Conservation (phyloP, 1,139 yeast species). For the Candida sp. region DNA sequence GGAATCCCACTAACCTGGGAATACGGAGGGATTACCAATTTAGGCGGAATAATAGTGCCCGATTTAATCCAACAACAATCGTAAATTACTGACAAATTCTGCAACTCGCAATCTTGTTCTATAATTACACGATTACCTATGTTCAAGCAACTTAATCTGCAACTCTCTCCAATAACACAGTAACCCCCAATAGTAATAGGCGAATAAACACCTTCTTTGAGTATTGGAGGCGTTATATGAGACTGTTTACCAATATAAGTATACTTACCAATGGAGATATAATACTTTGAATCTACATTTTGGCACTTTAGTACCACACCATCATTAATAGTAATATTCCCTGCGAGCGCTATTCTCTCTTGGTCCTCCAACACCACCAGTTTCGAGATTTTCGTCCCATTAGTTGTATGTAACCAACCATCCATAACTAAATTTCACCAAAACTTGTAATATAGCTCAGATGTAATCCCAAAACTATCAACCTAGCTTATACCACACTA, state of each 20-base stretch:
- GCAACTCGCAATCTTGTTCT: constrained; percentile 37
- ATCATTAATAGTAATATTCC: constrained; percentile 29
- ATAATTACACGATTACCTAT: constrained; percentile 60
- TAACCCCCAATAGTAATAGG: constrained; percentile 55
- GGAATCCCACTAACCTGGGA: constrained; percentile 46
- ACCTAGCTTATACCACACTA: too few relatives aligned
- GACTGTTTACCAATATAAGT: constrained; percentile 33
- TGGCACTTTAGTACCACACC: constrained; percentile 20
- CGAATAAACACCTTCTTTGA: constrained; percentile 14
- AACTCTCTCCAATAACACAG: constrained; percentile 46
- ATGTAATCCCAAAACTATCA: too few relatives aligned
- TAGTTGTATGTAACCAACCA: constrained; percentile 42
- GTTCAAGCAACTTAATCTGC: constrained; percentile 40
- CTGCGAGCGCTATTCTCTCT: constrained; percentile 24
- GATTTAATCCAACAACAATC: constrained; percentile 58
- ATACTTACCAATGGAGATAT: constrained; percentile 58
- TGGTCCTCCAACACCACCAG: constrained; percentile 31
- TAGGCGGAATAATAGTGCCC: constrained; percentile 51
- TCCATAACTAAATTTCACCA: constrained; percentile 3
- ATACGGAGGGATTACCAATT: constrained; percentile 58
- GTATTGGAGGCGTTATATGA: constrained; percentile 29
- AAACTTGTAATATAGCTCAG: too few relatives aligned
- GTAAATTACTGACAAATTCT: constrained; percentile 49
- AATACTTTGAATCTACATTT: constrained; percentile 44
- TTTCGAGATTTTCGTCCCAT: constrained; percentile 58